Evolutionary conservation across 1,284 basidiomycete genomes (phyloP), one percentile per base, ranked within the genome.

Genomic region (Fistulinella cinereoalba): DNA sequence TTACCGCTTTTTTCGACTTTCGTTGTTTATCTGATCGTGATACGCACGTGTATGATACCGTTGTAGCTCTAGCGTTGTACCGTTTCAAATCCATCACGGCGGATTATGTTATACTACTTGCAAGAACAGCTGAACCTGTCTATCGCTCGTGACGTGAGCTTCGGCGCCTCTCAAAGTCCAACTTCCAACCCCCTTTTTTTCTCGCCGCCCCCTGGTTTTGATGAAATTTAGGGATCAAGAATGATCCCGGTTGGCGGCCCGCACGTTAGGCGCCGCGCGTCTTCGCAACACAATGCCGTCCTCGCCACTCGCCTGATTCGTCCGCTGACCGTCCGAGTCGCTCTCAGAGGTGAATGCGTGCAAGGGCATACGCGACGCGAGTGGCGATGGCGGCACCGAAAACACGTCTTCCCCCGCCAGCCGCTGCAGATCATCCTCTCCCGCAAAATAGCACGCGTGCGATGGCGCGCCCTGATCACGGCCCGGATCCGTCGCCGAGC

Each of bases 371-470:
- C 53, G 49, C 7, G 59, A 60, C 0, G 51, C 41, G n/a, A 55
- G 37, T 1, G 85, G 85, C 31, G 85, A 87, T 21, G 80, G 70
- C 7, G 85, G 80, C 54, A 73, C 71, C 5, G 85, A 86, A 58
- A 88, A 84, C 32, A 83, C 73, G 24, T 78, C 83, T 23, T 82
- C 84, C 12, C 86, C 85, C 1, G 83, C 76, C 34, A 89, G 69
- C 57, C 75, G 73, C 41, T 11, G 1, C 18, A 80, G 62, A 56
- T 72, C 70, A 41, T 74, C 79, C 43, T 75, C 75, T 13, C 73
- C 73, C 36, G 75, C 74, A 55, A 78, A 79, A 59, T 75, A 78
- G 58, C 74, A 83, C 19, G 69, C 63, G n/a, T 67, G 64, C 13
- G 70, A 15, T 16, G n/a, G 31, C n/a, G 11, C 31, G 9, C 31